phyloP scores from a whole-genome alignment of 768 basidiomycete species.

The Xerocomellus chrysenteron region DNA sequence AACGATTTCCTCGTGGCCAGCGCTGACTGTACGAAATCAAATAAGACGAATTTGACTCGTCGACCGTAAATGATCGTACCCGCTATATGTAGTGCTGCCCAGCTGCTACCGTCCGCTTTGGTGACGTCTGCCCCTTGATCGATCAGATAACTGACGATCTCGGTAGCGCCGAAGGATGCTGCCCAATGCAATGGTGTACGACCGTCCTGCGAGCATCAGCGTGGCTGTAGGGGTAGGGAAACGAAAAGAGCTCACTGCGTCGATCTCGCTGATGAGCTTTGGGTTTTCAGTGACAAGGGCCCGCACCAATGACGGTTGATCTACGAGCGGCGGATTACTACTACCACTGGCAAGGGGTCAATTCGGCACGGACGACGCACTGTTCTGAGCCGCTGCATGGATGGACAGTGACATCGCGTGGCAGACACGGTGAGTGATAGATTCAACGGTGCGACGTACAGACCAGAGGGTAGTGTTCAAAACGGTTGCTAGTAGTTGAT shows the following conservation, averaged over 20 bases:
- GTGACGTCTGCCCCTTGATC: slow-evolving; percentile 68
- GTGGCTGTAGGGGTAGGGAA: fast-evolving
- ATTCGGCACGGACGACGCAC: slow-evolving; percentile 31
- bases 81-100: slow-evolving; percentile 81
- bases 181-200: slow-evolving; percentile 88
- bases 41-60: neutral
- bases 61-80: slow-evolving; percentile 38
- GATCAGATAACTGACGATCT: slow-evolving; percentile 66
- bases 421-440: neutral
- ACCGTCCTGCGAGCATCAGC: slow-evolving; percentile 52
- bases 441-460: neutral
- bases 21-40: slow-evolving; percentile 55
- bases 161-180: slow-evolving; percentile 67
- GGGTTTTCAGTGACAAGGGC: slow-evolving; percentile 63
- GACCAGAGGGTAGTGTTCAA: neutral
- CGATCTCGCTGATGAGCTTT: slow-evolving; percentile 56
- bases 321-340: slow-evolving; percentile 34
- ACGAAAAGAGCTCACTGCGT: slow-evolving; percentile 46
- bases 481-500: neutral
- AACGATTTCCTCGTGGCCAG: slow-evolving; percentile 74
- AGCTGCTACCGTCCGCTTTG: slow-evolving; percentile 62
- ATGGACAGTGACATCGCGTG: slow-evolving; percentile 44
- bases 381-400: slow-evolving; percentile 70
- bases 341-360: neutral
- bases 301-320: slow-evolving; percentile 69